Evolutionary conservation across 345 rosid species (phyloP), one percentile per base, ranked within the genome.

Genomic region (Brassica incana): DNA sequence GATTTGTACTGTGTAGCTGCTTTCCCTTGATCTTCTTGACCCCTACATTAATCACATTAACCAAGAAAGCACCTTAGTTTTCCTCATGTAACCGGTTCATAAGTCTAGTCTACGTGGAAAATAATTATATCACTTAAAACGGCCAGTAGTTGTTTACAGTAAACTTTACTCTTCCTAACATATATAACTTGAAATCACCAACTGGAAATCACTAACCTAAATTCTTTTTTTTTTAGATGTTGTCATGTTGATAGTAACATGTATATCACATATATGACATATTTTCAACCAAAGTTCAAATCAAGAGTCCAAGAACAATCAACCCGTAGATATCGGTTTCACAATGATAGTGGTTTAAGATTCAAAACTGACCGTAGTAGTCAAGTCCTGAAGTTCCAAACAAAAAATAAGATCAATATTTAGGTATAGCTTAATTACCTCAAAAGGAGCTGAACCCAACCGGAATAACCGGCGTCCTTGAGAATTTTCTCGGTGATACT

Each of bases 381-480:
- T 4, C 16, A 25, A 60, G 23, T 72, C 6, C 40, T 20, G 12
- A 5, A 58, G 29, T 58, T 58, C 27, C 20, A 58, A 58, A 66
- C 73, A 11, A 58, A 58, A 35, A 56, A 14, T 12, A 11, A 45
- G 32, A 74, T 12, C 35, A 35, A 59, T 20, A 59, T 59, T 6
- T 8, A 20, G 12, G 64, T 61, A n/a, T 3, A 32, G 63, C 20
- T 36, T 82, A 90, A 20, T 20, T 20, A 20, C 97, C 98, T 94
- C 88, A 94, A 82, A 69, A 90, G 68, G 27, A 94, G 93, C 71
- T 67, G 80, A 81, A 91, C 82, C 97, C 97, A 94, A 71, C 80
- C 83, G 56, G 74, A 84, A 81, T 78, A 94, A 61, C 97, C 97
- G 9, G 88, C 84, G 6, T 60, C 25, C 1, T 30, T 29, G 62